phyloP scores from a whole-genome alignment of 768 basidiomycete species.

The Lyophyllum decastes region DNA sequence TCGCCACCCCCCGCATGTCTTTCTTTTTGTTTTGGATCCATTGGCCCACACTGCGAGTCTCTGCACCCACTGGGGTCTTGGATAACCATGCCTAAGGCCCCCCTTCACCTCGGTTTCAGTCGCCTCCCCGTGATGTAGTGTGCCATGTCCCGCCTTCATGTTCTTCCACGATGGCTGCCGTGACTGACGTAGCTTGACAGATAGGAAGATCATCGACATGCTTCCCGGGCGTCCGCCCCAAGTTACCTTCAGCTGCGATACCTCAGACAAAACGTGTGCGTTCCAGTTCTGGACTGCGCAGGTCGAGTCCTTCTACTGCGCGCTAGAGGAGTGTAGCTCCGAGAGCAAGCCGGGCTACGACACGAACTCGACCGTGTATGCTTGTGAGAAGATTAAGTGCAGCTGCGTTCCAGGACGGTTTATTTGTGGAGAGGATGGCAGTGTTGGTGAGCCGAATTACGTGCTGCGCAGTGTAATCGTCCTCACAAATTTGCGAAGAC shows the following conservation, averaged over 20 bases:
- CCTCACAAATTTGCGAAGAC: slow-evolving; percentile 45
- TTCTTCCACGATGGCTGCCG: background rate
- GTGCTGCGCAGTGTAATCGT: background rate
- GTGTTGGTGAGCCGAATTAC: slow-evolving; percentile 66
- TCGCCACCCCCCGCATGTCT: background rate
- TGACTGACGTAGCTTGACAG: slow-evolving; percentile 35
- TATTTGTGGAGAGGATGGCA: slow-evolving; percentile 94
- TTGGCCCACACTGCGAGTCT: too few relatives aligned
- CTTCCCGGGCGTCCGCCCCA: slow-evolving; percentile 87
- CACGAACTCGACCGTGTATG: slow-evolving; percentile 73
- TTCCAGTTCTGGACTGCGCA: slow-evolving; percentile 99
- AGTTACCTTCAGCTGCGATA: slow-evolving; percentile 93
- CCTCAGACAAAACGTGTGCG: slow-evolving; percentile 60
- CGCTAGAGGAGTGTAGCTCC: slow-evolving; percentile 69
- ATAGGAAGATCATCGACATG: slow-evolving; percentile 94
- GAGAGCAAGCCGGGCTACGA: slow-evolving; percentile 51
- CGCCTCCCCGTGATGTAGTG: too few relatives aligned
- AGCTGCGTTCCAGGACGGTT: slow-evolving; percentile 92
- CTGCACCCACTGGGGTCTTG: too few relatives aligned
- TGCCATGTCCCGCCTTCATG: too few relatives aligned
- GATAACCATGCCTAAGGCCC: too few relatives aligned
- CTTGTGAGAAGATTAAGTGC: slow-evolving; percentile 84
- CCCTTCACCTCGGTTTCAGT: too few relatives aligned
- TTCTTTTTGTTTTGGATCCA: too few relatives aligned
- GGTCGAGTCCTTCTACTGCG: slow-evolving; percentile 95